Evolutionary conservation across 768 basidiomycete genomes (phyloP), one percentile per base, ranked within the genome.

Genomic region (Ramaria sp.): DNA sequence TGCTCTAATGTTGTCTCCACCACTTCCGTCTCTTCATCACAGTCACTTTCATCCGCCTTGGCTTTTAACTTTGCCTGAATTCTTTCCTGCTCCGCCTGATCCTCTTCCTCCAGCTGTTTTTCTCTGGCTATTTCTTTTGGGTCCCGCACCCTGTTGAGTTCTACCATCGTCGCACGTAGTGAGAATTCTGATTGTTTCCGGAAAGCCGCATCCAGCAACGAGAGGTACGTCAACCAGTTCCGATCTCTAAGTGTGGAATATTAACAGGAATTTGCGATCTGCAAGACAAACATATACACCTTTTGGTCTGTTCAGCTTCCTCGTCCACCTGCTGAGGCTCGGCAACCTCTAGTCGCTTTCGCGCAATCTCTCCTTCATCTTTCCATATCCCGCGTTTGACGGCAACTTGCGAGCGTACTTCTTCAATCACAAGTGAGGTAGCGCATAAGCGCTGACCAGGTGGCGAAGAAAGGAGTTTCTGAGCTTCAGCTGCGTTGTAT

Each of bases 221-320:
- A 77, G 41, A 88, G 65, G 63, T 91, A 89, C 61, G 89, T 88
- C 5, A 88, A 71, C 89, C 90, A 92, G 61, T 91, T 91, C 36
- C 87, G 83, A 61, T 91, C 85, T 42, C 58, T 82, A 42, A 56
- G 45, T 42, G n/a, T 16, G 54, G 0, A 48, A 54, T 36, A 61
- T 34, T 16, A 36, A 39, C 32, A 56, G 47, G 52, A 20, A 52
- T 57, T 13, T 50, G 53, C 57, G 43, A 27, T 25, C 20, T 34
- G 20, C 47, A 25, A 22, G 22, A 28, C 32, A 24, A 48, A 9
- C 36, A 43, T 6, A 37, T 32, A 42, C 28, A 4, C 28, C 65
- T 78, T 58, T 47, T 85, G 85, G 76, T 77, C 61, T 76, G 74
- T 52, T 85, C 78, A 39, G 66, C 56, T 48, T 88, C 85, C 50